Conservation (phyloP, 2,329 filamentous ascomycete species). For the Trichoderma atrobrunneum region DNA sequence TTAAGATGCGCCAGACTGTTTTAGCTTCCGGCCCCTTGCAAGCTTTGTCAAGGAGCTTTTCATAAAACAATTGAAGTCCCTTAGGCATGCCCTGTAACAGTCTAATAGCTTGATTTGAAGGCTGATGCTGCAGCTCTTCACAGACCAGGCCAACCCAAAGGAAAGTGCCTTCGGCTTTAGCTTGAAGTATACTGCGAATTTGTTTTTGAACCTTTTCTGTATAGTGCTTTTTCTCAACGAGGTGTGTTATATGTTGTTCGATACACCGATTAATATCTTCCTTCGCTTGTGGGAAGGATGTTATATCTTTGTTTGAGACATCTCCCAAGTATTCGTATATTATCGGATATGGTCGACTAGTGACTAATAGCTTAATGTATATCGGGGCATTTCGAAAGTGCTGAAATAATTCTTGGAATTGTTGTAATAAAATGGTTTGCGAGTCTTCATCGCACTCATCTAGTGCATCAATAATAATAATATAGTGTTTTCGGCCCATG, state of each 20-base stretch:
- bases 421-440: too few relatives aligned
- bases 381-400: too few relatives aligned
- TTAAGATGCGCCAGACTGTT: constrained; percentile 16
- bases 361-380: too few relatives aligned
- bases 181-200: constrained; percentile 22
- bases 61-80: constrained; percentile 22
- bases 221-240: constrained; percentile 23
- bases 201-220: constrained; percentile 20
- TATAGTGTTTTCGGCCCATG: too few relatives aligned
- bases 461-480: too few relatives aligned
- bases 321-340: neutral
- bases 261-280: constrained; percentile 24
- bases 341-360: neutral
- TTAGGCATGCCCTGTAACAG: constrained; percentile 24
- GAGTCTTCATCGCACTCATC: too few relatives aligned
- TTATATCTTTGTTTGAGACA: constrained; percentile 25
- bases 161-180: constrained; percentile 24
- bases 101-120: constrained; percentile 25
- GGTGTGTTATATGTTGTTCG: constrained; percentile 21
- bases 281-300: constrained; percentile 23
- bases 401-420: too few relatives aligned
- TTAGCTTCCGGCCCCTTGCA: neutral
- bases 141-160: constrained; percentile 19
- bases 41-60: constrained; percentile 19
- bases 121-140: constrained; percentile 22